phyloP scores from a whole-genome alignment of 2,329 filamentous ascomycete genomes.

The Aspergillus melleus region DNA sequence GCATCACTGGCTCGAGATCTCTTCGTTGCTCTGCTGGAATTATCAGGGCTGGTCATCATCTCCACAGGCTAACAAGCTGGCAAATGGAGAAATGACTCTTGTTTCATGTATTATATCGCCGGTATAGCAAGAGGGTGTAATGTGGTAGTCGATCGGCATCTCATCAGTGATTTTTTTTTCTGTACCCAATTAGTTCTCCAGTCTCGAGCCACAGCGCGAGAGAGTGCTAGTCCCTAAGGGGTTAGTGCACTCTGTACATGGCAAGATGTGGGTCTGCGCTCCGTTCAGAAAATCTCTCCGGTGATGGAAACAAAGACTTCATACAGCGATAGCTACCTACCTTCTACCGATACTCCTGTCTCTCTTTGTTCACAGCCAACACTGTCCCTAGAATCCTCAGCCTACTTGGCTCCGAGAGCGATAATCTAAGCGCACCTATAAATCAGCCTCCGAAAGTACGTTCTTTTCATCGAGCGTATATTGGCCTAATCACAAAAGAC shows the following conservation, averaged over 20 bases:
- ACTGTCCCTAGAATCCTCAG: background rate
- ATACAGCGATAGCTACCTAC: background rate
- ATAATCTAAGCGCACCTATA: no score
- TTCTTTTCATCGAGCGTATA: background rate
- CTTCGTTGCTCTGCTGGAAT: constrained; percentile 27
- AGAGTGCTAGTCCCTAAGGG: background rate
- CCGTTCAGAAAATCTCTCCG: background rate
- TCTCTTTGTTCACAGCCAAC: background rate
- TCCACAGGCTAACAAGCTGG: background rate
- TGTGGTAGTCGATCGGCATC: background rate
- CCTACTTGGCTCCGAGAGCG: no score
- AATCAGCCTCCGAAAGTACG: background rate
- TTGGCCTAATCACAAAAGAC: background rate
- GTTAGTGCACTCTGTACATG: background rate
- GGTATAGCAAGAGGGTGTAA: background rate
- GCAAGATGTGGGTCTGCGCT: background rate
- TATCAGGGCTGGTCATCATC: constrained; percentile 17
- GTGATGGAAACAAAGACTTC: background rate
- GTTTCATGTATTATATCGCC: background rate
- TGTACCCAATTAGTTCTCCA: background rate
- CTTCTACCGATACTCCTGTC: background rate
- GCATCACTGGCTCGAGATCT: constrained; percentile 32
- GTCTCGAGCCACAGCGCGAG: background rate
- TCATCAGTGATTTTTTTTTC: background rate
- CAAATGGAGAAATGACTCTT: background rate